These are phyloP conservation scores for Chrysoporthe puriensis DNA, from an alignment of 2,329 filamentous ascomycete species.

Conservation along the genomic window DNA sequence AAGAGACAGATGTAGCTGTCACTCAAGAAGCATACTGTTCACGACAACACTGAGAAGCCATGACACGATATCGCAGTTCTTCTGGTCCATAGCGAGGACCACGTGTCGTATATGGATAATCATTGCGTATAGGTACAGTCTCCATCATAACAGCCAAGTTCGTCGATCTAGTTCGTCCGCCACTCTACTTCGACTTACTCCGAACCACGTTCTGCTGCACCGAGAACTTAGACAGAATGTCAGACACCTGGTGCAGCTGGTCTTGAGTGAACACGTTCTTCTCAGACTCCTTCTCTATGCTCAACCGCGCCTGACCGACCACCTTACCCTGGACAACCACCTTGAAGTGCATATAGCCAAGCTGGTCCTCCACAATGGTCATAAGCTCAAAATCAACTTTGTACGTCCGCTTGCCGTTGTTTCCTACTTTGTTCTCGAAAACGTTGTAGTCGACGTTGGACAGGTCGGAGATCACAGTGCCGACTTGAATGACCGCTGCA, in stretches of 20 bases:
- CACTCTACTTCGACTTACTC: not conserved
- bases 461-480: constrained; percentile 11
- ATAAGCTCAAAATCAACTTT: constrained; percentile 7
- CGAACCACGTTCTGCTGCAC: not conserved
- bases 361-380: constrained; percentile 10
- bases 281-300: constrained; percentile 12
- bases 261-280: not conserved
- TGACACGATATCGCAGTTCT: too few species aligned
- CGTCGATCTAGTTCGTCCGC: not conserved
- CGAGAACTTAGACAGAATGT: not conserved
- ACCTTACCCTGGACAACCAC: constrained; percentile 7
- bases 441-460: constrained; percentile 9
- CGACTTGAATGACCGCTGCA: constrained; percentile 8
- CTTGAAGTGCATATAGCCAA: constrained; percentile 12
- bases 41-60: too few species aligned
- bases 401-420: constrained; percentile 2
- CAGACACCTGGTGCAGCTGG: not conserved
- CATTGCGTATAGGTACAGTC: not conserved
- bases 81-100: too few species aligned
- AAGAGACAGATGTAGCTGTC: too few species aligned
- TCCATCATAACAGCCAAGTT: not conserved
- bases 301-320: constrained; percentile 7
- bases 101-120: too few species aligned
- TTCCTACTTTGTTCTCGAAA: not conserved
- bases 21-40: too few species aligned